These are phyloP conservation scores for Acorus gramineus DNA, from an alignment of 106 monocot species.

Conservation along the genomic window DNA sequence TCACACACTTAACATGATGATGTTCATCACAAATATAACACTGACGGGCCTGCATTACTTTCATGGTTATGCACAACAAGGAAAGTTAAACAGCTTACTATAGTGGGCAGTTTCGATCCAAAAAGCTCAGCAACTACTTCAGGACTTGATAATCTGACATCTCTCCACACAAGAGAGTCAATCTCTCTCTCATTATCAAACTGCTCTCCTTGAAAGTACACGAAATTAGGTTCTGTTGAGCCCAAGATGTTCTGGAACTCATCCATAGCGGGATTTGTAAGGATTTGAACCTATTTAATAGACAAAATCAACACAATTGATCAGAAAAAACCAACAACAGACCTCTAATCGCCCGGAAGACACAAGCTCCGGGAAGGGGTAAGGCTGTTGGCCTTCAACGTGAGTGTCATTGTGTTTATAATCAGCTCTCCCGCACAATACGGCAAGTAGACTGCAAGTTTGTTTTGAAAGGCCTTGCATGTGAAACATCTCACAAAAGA, in stretches of 20 bases:
- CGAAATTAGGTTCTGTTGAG: constrained; percentile 40
- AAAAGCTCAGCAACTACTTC: constrained; percentile 47
- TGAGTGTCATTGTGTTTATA: neutral
- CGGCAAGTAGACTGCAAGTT: constrained; percentile 70
- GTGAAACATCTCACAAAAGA: constrained; percentile 36
- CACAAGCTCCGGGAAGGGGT: constrained; percentile 63
- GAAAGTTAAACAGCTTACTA: constrained; percentile 34
- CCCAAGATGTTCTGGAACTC: constrained; percentile 49
- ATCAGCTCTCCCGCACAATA: constrained; percentile 46
- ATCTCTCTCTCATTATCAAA: constrained; percentile 60
- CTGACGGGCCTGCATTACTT: neutral
- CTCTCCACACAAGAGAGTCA: constrained; percentile 63
- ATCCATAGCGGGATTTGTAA: constrained; percentile 69
- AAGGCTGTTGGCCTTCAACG: neutral
- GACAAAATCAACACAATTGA: neutral
- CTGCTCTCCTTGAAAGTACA: constrained; percentile 77
- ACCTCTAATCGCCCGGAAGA: constrained; percentile 89
- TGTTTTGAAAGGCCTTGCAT: constrained; percentile 35
- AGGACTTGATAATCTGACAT: constrained; percentile 48
- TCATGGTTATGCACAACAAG: too few species aligned
- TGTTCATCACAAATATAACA: neutral
- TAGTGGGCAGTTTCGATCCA: constrained; percentile 55
- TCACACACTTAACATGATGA: neutral
- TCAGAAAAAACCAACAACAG: constrained; percentile 1
- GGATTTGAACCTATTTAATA: constrained; percentile 72